phyloP scores from a whole-genome alignment of 2,329 filamentous ascomycete species.

The Aspergillus unguis region DNA sequence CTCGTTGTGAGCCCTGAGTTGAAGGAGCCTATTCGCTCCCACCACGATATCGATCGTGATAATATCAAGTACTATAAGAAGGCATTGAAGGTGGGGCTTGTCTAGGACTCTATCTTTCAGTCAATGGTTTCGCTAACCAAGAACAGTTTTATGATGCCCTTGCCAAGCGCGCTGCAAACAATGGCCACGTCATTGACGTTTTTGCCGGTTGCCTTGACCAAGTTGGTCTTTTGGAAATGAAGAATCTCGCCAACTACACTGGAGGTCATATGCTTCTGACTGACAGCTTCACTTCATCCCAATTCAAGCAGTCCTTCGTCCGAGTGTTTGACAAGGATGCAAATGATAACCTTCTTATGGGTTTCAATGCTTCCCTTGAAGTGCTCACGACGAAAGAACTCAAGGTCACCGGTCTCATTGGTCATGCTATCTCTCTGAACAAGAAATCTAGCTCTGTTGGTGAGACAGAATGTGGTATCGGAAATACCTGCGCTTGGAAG shows the following conservation, averaged over 20 bases:
- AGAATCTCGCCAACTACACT: constrained; percentile 90
- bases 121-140: constrained; percentile 19
- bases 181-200: constrained; percentile 95
- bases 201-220: constrained; percentile 97
- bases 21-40: constrained; percentile 92
- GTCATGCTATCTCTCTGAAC: constrained; percentile 92
- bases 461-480: constrained; percentile 96
- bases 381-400: constrained; percentile 96
- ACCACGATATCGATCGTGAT: constrained; percentile 97
- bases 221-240: constrained; percentile 97
- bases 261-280: constrained; percentile 98
- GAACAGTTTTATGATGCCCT: constrained; percentile 85
- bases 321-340: constrained; percentile 96
- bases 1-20: constrained; percentile 96
- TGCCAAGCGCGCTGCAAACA: constrained; percentile 90
- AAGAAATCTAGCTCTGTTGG: constrained; percentile 97
- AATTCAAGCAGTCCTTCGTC: constrained; percentile 98
- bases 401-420: constrained; percentile 95
- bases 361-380: constrained; percentile 94
- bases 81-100: constrained; percentile 71
- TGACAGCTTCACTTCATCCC: constrained; percentile 96
- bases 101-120: not conserved
- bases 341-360: constrained; percentile 93
- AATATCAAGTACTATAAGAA: constrained; percentile 99
- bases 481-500: constrained; percentile 98